Percentiles rank a stretch among this genome's conserved stretches.
Conservation (phyloP, 225 moss, liverwort and hornwort species). For the Climacium dendroides region DNA sequence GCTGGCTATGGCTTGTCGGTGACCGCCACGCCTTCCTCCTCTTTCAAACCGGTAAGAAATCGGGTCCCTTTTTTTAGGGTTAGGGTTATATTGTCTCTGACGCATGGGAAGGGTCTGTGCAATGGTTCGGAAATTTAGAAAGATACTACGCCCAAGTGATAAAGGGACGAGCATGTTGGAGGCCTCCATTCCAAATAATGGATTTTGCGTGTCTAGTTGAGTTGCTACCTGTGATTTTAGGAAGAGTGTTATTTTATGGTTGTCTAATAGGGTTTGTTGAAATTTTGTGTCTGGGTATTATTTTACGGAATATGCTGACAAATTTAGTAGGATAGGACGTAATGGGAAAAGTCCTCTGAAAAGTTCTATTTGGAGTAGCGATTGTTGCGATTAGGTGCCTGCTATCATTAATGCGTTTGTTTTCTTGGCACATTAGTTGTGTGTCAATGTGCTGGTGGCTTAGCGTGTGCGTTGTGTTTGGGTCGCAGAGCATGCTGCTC, state of each 20-base stretch:
- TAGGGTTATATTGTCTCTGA: not conserved
- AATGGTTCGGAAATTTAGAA: not conserved
- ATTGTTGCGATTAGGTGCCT: not conserved
- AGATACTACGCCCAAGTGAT: not conserved
- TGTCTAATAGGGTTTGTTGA: not conserved
- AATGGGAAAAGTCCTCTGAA: not conserved
- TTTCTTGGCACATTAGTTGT: not conserved
- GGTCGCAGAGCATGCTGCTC: not conserved
- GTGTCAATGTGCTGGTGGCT: not conserved
- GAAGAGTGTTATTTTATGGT: not conserved
- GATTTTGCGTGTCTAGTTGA: not conserved
- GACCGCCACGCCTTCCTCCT: not conserved
- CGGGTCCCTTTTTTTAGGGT: not conserved
- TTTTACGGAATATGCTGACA: not conserved
- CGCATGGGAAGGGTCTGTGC: too few species aligned
- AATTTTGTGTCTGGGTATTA: not conserved
- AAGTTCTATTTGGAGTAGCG: not conserved
- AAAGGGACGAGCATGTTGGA: not conserved
- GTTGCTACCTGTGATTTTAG: not conserved
- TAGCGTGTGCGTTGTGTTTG: not conserved
- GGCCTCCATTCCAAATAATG: too few species aligned
- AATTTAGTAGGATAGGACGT: not conserved
- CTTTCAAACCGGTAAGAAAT: slow-evolving; percentile 17
- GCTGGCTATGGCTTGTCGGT: slow-evolving; percentile 36
- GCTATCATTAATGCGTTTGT: not conserved